Conservation (phyloP, 495 filamentous ascomycete genomes). For the Penicillium waksmanii region DNA sequence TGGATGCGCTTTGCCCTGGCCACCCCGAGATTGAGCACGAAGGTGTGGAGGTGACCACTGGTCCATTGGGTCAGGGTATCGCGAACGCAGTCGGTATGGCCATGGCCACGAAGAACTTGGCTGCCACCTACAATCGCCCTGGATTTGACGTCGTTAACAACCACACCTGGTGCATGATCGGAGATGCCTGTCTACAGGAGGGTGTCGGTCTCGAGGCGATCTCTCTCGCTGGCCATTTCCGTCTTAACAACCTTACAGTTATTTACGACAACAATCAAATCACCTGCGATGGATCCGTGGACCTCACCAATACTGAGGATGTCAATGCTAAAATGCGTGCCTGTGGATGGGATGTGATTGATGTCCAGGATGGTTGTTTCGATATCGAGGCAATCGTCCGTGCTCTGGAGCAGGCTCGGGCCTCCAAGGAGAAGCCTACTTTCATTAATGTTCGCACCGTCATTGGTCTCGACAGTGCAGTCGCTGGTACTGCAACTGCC, state of each 20-base stretch:
- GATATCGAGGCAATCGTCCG: slow-evolving; percentile 55
- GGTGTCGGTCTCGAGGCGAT: slow-evolving; percentile 59
- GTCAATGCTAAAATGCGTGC: slow-evolving; percentile 63
- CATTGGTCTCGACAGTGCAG: slow-evolving; percentile 57
- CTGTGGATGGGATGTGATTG: slow-evolving; percentile 60
- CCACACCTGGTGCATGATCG: slow-evolving; percentile 54
- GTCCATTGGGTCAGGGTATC: slow-evolving; percentile 60
- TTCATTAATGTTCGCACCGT: slow-evolving; percentile 64
- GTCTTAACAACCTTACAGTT: slow-evolving; percentile 53
- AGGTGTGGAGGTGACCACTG: slow-evolving; percentile 65
- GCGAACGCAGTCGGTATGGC: slow-evolving; percentile 61
- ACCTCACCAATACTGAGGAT: slow-evolving; percentile 60
- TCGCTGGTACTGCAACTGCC: slow-evolving; percentile 51
- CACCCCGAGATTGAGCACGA: slow-evolving; percentile 66
- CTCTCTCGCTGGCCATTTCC: slow-evolving; percentile 53
- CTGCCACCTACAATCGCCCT: slow-evolving; percentile 52
- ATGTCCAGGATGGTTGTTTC: slow-evolving; percentile 56
- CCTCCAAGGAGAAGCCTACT: slow-evolving; percentile 51
- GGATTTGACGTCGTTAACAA: slow-evolving; percentile 49
- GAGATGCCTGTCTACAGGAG: slow-evolving; percentile 59
- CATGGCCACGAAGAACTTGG: slow-evolving; percentile 57
- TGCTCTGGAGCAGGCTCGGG: slow-evolving; percentile 49
- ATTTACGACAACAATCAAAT: slow-evolving; percentile 62
- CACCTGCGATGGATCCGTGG: slow-evolving; percentile 61
- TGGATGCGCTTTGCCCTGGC: slow-evolving; percentile 57